Conservation (phyloP, 805 yeast genomes). For the Myxozyma vanderwaltii region DNA sequence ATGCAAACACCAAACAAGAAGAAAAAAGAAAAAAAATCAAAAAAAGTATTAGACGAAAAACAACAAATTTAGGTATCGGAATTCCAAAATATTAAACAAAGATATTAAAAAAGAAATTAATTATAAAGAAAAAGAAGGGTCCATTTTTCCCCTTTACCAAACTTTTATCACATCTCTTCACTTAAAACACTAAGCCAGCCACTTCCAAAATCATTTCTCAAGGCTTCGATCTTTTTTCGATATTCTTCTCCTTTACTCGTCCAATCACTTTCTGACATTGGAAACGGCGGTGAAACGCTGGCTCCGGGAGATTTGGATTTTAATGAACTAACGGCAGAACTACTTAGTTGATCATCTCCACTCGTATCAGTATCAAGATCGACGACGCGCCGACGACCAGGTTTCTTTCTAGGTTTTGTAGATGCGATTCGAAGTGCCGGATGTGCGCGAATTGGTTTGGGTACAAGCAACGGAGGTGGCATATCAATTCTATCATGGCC, state of each 20-base stretch:
- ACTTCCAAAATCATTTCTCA: conserved; percentile 34
- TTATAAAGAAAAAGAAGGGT: background rate
- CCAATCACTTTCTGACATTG: conserved; percentile 23
- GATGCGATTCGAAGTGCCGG: conserved; percentile 22
- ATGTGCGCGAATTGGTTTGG: background rate
- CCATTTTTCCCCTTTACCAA: background rate
- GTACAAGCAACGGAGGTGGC: conserved; percentile 3
- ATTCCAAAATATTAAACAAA: too few species aligned
- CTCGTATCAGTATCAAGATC: conserved; percentile 23
- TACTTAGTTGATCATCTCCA: conserved; percentile 24
- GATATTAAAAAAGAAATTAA: too few species aligned
- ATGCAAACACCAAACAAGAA: too few species aligned
- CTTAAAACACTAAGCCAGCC: conserved; percentile 42
- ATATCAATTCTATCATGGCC: background rate
- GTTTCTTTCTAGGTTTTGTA: conserved; percentile 8
- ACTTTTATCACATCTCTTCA: conserved; percentile 35
- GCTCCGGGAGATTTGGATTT: conserved; percentile 12
- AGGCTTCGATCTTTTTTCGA: conserved; percentile 44
- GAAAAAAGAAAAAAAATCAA: too few species aligned
- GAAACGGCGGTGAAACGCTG: conserved; percentile 5
- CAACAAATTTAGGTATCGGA: too few species aligned
- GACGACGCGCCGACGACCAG: conserved; percentile 21
- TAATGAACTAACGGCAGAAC: conserved; percentile 19
- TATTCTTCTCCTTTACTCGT: conserved; percentile 41
- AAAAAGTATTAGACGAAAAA: too few species aligned